A percentile compares a stretch with the other conserved stretches of the same genome.
phyloP scores from a whole-genome alignment of 2,329 filamentous ascomycete genomes.

The Ophiostoma angusticollis region DNA sequence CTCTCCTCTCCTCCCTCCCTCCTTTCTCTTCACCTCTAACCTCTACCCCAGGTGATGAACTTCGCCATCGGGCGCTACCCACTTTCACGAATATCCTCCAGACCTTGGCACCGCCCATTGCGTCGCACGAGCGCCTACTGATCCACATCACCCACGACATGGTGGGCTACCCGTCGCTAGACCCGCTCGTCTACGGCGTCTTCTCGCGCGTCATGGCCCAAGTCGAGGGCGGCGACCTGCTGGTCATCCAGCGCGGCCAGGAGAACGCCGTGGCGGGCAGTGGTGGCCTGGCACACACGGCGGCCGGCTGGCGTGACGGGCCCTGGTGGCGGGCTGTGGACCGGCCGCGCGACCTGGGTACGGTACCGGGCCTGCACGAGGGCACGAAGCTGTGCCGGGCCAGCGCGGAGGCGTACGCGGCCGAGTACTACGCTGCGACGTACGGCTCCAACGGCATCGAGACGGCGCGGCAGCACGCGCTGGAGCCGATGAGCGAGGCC shows the following conservation, averaged over 20 bases:
- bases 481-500: constrained; percentile 63
- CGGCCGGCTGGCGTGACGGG: constrained; percentile 73
- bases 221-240: constrained; percentile 88
- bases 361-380: constrained; percentile 68
- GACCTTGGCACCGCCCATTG: constrained; percentile 90
- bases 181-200: constrained; percentile 80
- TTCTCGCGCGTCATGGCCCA: constrained; percentile 98
- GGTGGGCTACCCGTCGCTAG: constrained; percentile 83
- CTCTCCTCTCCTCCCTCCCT: neutral
- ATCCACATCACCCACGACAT: constrained; percentile 98
- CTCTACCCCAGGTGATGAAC: constrained; percentile 69
- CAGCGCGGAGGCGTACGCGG: constrained; percentile 75
- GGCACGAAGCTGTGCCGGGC: constrained; percentile 86
- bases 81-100: constrained; percentile 93
- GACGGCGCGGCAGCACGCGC: constrained; percentile 65
- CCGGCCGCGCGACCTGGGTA: constrained; percentile 60
- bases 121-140: constrained; percentile 88
- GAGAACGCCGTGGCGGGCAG: constrained; percentile 40
- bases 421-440: constrained; percentile 65
- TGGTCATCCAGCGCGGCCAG: constrained; percentile 86
- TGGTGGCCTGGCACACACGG: neutral
- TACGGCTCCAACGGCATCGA: constrained; percentile 62
- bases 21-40: too few species aligned
- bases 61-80: constrained; percentile 74
- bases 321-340: constrained; percentile 83